Conservation (phyloP, 2,329 filamentous ascomycete species). For the Botrytis fragariae region DNA sequence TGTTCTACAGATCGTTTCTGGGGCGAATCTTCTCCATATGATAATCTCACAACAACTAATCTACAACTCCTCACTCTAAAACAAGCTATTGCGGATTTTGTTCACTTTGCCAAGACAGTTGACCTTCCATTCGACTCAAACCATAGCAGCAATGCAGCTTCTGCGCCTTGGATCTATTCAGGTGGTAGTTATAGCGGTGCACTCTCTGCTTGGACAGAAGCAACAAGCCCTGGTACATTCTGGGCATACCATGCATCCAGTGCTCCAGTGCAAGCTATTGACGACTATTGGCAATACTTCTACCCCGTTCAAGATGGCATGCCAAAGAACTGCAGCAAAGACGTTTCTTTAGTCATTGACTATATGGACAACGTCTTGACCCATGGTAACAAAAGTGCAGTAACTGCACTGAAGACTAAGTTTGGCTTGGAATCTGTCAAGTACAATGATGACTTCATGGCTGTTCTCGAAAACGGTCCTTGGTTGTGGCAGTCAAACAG, state of each 20-base stretch:
- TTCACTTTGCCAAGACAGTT: conserved; percentile 52
- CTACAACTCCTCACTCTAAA: conserved; percentile 54
- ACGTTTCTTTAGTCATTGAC: conserved; percentile 51
- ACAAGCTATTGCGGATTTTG: conserved; percentile 53
- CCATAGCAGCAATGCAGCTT: conserved; percentile 48
- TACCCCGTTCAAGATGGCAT: conserved; percentile 55
- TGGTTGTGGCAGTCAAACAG: conserved; percentile 56
- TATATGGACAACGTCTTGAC: conserved; percentile 51
- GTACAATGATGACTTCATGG: not conserved
- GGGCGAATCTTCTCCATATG: conserved; percentile 54
- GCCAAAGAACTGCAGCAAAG: conserved; percentile 56
- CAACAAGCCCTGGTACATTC: conserved; percentile 52
- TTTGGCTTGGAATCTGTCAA: conserved; percentile 49
- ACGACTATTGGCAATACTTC: conserved; percentile 60
- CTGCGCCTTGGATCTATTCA: conserved; percentile 55
- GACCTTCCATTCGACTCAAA: conserved; percentile 52
- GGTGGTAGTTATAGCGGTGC: conserved; percentile 58
- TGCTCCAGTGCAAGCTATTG: conserved; percentile 54
- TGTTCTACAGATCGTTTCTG: conserved; percentile 51
- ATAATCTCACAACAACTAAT: conserved; percentile 50
- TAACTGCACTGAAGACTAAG: conserved; percentile 47
- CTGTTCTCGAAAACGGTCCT: conserved; percentile 52
- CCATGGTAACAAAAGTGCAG: conserved; percentile 44
- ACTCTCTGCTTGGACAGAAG: conserved; percentile 54
- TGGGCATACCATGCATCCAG: conserved; percentile 59